Conservation (phyloP, 768 basidiomycete species). For the Cytidiella melzeri region DNA sequence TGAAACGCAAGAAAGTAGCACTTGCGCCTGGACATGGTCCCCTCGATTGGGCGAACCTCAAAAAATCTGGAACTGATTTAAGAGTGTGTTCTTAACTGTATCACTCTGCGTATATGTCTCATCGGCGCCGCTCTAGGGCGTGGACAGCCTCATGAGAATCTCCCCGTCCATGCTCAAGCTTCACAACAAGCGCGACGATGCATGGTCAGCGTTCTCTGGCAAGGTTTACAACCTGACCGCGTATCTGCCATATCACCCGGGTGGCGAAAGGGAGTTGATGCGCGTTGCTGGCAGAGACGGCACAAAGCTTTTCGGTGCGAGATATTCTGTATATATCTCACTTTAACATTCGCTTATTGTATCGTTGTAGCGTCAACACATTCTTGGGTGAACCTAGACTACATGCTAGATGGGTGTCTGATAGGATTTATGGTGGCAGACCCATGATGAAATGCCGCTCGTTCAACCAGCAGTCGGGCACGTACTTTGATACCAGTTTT, state of each 20-base stretch:
- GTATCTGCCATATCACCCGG: slow-evolving; percentile 89
- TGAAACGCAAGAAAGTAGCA: slow-evolving; percentile 71
- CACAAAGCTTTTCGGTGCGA: slow-evolving; percentile 86
- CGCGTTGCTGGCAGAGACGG: slow-evolving; percentile 93
- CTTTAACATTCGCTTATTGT: background rate
- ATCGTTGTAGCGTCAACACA: slow-evolving; percentile 69
- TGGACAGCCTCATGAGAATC: slow-evolving; percentile 60
- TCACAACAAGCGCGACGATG: slow-evolving; percentile 82
- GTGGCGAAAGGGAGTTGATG: slow-evolving; percentile 92
- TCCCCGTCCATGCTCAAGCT: slow-evolving; percentile 70
- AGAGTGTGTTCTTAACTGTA: slow-evolving; percentile 41
- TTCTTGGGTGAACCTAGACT: slow-evolving; percentile 95
- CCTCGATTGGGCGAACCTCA: slow-evolving; percentile 90
- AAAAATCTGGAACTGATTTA: slow-evolving; percentile 74
- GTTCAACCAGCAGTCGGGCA: too few species aligned
- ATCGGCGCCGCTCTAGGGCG: slow-evolving; percentile 45
- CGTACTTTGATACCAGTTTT: too few species aligned
- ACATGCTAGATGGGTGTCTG: slow-evolving; percentile 89
- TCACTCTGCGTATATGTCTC: slow-evolving; percentile 2
- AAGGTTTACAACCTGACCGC: slow-evolving; percentile 97
- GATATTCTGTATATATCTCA: background rate
- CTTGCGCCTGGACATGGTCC: slow-evolving; percentile 88
- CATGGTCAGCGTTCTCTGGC: slow-evolving; percentile 88
- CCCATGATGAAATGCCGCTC: too few species aligned
- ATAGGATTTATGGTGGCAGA: slow-evolving; percentile 87